Percentiles rank a stretch among this genome's conserved stretches.
phyloP scores from a whole-genome alignment of 768 basidiomycete species.

The Suillus occidentalis region DNA sequence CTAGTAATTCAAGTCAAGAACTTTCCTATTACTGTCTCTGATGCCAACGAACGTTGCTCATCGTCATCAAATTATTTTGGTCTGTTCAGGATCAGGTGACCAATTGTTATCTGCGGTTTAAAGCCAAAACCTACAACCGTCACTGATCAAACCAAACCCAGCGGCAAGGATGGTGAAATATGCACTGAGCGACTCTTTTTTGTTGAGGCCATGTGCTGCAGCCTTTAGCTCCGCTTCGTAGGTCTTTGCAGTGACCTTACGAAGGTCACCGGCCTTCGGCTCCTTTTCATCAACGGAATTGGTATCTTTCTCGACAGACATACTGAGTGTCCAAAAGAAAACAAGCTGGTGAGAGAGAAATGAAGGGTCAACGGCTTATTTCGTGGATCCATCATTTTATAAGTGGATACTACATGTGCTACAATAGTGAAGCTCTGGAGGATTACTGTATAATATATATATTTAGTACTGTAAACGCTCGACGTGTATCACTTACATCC shows the following conservation, averaged over 20 bases:
- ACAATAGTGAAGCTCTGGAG: conserved; percentile 3
- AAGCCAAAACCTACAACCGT: conserved; percentile 46
- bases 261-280: conserved; percentile 11
- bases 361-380: not conserved
- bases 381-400: conserved; percentile 22
- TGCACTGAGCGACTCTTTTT: conserved; percentile 50
- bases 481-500: not conserved
- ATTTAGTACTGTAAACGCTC: conserved; percentile 10
- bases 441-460: conserved; percentile 1
- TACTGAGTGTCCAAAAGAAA: conserved; percentile 7
- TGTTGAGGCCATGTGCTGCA: conserved; percentile 22
- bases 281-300: conserved; percentile 10
- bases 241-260: conserved; percentile 22
- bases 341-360: not conserved
- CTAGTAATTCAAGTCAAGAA: conserved; percentile 33
- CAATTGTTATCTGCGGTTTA: conserved; percentile 1
- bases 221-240: conserved; percentile 24
- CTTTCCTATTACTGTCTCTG: not conserved
- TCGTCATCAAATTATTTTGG: conserved; percentile 71
- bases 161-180: conserved; percentile 65
- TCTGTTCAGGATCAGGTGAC: conserved; percentile 36
- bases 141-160: conserved; percentile 65
- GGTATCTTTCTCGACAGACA: conserved; percentile 23
- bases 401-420: conserved; percentile 26
- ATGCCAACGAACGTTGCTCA: conserved; percentile 51